Conservation (phyloP, 2,329 filamentous ascomycete species). For the Hypoxylon sp. region DNA sequence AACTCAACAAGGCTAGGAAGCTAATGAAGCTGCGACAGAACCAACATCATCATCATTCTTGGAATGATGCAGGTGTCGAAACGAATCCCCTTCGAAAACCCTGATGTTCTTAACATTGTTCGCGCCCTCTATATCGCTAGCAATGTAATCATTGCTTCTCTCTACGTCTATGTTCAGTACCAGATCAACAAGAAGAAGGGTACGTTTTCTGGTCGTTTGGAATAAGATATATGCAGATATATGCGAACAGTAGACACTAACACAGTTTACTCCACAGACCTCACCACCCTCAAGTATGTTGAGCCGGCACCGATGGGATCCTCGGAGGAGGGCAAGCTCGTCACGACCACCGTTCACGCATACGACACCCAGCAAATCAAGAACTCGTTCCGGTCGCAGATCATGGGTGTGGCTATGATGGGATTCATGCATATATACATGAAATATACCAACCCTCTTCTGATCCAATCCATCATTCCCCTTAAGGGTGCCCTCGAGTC, state of each 20-base stretch:
- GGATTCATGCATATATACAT: slow-evolving; percentile 98
- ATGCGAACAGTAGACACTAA: slow-evolving; percentile 1
- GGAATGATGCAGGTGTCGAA: slow-evolving; percentile 99
- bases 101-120: slow-evolving; percentile 63
- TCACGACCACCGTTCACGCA: slow-evolving; percentile 94
- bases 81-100: slow-evolving; percentile 93
- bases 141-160: slow-evolving; percentile 81
- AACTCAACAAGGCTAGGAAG: slow-evolving; percentile 7
- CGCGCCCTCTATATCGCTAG: slow-evolving; percentile 64
- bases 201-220: slow-evolving; percentile 54
- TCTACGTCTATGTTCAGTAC: slow-evolving; percentile 86
- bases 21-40: slow-evolving; percentile 61
- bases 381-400: slow-evolving; percentile 84
- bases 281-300: slow-evolving; percentile 98
- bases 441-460: slow-evolving; percentile 98
- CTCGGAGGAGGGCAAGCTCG: slow-evolving; percentile 91
- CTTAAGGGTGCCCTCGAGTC: slow-evolving; percentile 94
- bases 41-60: slow-evolving; percentile 93
- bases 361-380: slow-evolving; percentile 91
- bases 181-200: slow-evolving; percentile 98
- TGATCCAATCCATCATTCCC: slow-evolving; percentile 98
- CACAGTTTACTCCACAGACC: slow-evolving; percentile 65
- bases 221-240: too few species aligned
- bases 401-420: slow-evolving; percentile 99
- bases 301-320: slow-evolving; percentile 94